Conservation (phyloP, 345 rosid genomes). For the Eucalyptus erythrocorys region DNA sequence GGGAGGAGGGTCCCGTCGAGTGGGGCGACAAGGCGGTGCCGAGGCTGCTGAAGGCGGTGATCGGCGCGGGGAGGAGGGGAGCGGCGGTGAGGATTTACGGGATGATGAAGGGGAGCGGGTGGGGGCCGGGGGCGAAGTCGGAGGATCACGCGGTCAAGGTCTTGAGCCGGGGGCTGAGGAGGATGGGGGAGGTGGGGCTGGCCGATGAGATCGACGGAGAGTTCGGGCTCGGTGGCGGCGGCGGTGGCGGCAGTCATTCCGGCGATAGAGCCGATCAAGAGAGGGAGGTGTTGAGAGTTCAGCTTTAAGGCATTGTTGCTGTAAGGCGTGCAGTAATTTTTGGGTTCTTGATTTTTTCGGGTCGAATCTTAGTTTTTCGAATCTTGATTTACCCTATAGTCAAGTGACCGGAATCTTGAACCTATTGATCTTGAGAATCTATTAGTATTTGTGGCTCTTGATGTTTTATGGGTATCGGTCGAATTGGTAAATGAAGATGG, state of each 20-base stretch:
- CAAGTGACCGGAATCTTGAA: neutral
- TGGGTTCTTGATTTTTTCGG: neutral
- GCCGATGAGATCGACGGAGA: constrained; percentile 38
- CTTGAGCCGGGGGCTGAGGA: constrained; percentile 48
- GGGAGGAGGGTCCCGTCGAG: constrained; percentile 5
- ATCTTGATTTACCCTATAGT: neutral
- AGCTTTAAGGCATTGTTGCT: neutral
- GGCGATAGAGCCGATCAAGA: neutral
- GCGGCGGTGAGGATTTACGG: constrained; percentile 54
- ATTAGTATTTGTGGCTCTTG: neutral
- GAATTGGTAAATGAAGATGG: neutral
- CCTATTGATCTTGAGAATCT: neutral
- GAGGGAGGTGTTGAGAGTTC: neutral
- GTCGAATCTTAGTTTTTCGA: neutral
- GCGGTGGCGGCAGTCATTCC: neutral
- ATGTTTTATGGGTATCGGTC: neutral
- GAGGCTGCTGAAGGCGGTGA: constrained; percentile 46
- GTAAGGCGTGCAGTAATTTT: neutral
- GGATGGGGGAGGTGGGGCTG: constrained; percentile 46
- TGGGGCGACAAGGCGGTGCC: constrained; percentile 37
- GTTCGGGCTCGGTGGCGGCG: neutral
- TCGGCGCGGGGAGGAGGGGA: constrained; percentile 52
- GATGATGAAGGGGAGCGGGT: constrained; percentile 57
- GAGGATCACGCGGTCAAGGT: constrained; percentile 50
- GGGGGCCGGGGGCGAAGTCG: constrained; percentile 46